phyloP scores from a whole-genome alignment of 208 protist species.

The Crithidia mellificae region DNA sequence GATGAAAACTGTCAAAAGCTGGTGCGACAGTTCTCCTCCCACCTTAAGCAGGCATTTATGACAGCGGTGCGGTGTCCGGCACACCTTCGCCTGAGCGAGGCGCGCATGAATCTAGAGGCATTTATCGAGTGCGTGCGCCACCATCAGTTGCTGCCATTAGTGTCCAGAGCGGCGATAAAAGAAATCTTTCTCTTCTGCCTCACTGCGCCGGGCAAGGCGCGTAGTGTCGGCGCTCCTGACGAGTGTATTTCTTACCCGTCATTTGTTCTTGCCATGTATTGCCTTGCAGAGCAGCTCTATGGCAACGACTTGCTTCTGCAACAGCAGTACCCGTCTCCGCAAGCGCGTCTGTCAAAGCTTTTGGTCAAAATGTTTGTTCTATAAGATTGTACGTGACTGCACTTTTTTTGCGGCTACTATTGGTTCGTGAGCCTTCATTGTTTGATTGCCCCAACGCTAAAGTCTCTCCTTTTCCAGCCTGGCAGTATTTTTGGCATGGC shows the following conservation, averaged over 20 bases:
- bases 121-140: conserved; percentile 44
- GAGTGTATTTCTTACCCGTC: conserved; percentile 34
- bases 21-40: conserved; percentile 37
- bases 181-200: conserved; percentile 51
- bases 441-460: too few species aligned
- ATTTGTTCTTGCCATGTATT: conserved; percentile 49
- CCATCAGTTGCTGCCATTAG: conserved; percentile 51
- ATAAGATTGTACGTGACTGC: not conserved
- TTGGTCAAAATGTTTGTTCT: conserved; percentile 73
- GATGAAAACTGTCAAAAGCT: conserved; percentile 35
- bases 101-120: conserved; percentile 46
- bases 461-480: too few species aligned
- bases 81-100: conserved; percentile 1
- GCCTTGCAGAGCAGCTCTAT: conserved; percentile 64
- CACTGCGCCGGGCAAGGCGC: conserved; percentile 2
- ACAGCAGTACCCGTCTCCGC: conserved; percentile 49
- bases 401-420: too few species aligned
- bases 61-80: conserved; percentile 13
- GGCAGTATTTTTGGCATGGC: too few species aligned
- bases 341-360: conserved; percentile 53
- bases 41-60: conserved; percentile 51
- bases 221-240: not conserved
- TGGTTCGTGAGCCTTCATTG: too few species aligned
- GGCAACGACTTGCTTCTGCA: conserved; percentile 33
- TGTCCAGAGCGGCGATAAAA: conserved; percentile 42